Percentiles rank a stretch among this genome's conserved stretches.
Conservation (phyloP, 2,329 filamentous ascomycete genomes). For the Scorias spongiosa region DNA sequence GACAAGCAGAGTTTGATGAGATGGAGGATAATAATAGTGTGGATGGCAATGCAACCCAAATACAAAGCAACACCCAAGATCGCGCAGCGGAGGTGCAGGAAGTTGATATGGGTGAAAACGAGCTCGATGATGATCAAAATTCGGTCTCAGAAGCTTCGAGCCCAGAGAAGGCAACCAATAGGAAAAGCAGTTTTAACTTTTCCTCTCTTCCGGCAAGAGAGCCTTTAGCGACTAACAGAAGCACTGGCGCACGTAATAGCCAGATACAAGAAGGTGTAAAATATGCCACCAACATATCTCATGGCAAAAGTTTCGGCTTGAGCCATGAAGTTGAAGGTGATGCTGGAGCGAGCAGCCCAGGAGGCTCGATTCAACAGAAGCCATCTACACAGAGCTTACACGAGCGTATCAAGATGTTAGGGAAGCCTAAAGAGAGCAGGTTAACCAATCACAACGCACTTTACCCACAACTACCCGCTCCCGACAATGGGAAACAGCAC, state of each 20-base stretch:
- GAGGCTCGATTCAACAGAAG: constrained; percentile 54
- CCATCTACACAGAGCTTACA: constrained; percentile 88
- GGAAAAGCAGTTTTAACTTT: constrained; percentile 92
- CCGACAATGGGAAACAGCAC: constrained; percentile 9
- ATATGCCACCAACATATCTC: constrained; percentile 59
- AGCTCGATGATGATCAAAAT: constrained; percentile 12
- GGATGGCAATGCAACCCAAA: constrained; percentile 14
- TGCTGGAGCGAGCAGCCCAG: constrained; percentile 23
- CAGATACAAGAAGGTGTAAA: constrained; percentile 55
- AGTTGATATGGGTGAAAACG: constrained; percentile 3
- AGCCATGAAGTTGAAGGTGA: constrained; percentile 41
- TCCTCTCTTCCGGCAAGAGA: constrained; percentile 84
- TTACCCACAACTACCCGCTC: constrained; percentile 26
- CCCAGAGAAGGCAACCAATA: constrained; percentile 58
- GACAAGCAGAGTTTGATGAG: background rate
- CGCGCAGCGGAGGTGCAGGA: constrained; percentile 4
- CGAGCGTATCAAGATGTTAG: constrained; percentile 73
- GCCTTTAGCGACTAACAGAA: constrained; percentile 71
- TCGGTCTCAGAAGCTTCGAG: constrained; percentile 58
- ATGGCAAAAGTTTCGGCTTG: constrained; percentile 50
- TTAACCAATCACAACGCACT: constrained; percentile 18
- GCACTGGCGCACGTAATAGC: constrained; percentile 59
- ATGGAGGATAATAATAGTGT: background rate
- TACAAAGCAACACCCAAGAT: constrained; percentile 10
- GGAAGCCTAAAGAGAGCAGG: constrained; percentile 34